A percentile compares a stretch with the other conserved stretches of the same genome.
phyloP scores from a whole-genome alignment of 805 yeast species.

The Candida coquimbonensis region DNA sequence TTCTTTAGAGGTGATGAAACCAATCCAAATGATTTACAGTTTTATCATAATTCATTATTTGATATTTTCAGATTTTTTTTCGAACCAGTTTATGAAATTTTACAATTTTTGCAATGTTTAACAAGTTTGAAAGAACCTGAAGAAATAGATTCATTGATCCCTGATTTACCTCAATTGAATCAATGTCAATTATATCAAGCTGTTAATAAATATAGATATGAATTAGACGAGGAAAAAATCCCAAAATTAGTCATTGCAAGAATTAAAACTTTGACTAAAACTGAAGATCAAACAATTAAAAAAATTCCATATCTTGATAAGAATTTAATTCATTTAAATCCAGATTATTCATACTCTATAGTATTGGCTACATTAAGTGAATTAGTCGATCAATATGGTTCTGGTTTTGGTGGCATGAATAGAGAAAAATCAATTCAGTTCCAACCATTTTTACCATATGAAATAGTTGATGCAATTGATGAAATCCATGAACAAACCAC shows the following conservation, averaged over 20 bases:
- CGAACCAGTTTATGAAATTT: constrained; percentile 65
- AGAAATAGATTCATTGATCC: constrained; percentile 45
- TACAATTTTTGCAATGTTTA: constrained; percentile 89
- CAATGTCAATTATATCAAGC: constrained; percentile 65
- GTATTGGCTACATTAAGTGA: constrained; percentile 71
- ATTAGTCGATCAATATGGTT: constrained; percentile 67
- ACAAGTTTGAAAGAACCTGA: constrained; percentile 65
- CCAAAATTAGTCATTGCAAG: constrained; percentile 27
- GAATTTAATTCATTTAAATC: constrained; percentile 38
- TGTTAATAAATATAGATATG: constrained; percentile 74
- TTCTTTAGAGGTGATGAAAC: constrained; percentile 17
- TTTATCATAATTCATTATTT: constrained; percentile 58
- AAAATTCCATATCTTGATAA: constrained; percentile 16
- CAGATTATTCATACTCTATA: constrained; percentile 32
- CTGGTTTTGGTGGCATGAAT: constrained; percentile 60
- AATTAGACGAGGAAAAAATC: constrained; percentile 68
- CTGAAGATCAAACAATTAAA: constrained; percentile 6
- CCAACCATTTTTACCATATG: constrained; percentile 69
- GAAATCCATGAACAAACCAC: constrained; percentile 46
- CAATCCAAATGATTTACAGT: constrained; percentile 44
- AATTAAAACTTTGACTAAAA: constrained; percentile 10
- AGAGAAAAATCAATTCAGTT: constrained; percentile 45
- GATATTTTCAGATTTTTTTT: constrained; percentile 62
- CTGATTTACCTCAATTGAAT: constrained; percentile 50
- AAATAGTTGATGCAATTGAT: constrained; percentile 65